Conservation (phyloP, 495 filamentous ascomycete genomes). For the Achaetomiella virescens region DNA sequence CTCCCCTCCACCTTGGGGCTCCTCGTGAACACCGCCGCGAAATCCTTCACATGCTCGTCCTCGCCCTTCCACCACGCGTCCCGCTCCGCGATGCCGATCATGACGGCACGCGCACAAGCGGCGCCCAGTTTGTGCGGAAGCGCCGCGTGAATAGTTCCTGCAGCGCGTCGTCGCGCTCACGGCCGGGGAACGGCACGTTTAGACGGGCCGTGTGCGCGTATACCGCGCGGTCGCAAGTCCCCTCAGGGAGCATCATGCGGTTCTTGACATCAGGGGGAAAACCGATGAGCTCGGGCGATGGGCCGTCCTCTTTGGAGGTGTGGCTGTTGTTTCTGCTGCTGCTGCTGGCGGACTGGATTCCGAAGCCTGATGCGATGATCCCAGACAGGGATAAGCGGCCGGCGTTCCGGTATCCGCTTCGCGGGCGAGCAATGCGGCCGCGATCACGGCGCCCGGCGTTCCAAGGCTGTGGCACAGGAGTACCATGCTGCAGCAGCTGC, state of each 20-base stretch:
- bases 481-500: conserved; percentile 28
- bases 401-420: neutral
- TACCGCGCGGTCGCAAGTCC: conserved; percentile 16
- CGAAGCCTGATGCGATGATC: conserved; percentile 7
- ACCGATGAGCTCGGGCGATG: neutral
- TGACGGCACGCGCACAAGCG: conserved; percentile 29
- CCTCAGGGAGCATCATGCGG: conserved; percentile 19
- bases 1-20: conserved; percentile 26
- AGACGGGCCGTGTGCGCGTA: conserved; percentile 17
- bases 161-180: neutral
- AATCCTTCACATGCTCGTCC: conserved; percentile 21
- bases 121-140: conserved; percentile 21
- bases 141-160: conserved; percentile 18
- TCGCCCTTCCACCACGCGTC: conserved; percentile 30
- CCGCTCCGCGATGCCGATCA: conserved; percentile 28
- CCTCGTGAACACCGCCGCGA: conserved; percentile 20
- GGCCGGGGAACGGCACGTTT: conserved; percentile 19
- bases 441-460: conserved; percentile 23
- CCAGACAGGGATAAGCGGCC: conserved; percentile 28
- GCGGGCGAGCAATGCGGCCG: conserved; percentile 20
- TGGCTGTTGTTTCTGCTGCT: neutral
- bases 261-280: conserved; percentile 19
- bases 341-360: neutral
- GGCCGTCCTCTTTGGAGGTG: no score
- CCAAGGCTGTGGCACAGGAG: conserved; percentile 34